Evolutionary conservation across 2,329 filamentous ascomycete genomes (phyloP).

Genomic region (Colletotrichum theobromicola): DNA sequence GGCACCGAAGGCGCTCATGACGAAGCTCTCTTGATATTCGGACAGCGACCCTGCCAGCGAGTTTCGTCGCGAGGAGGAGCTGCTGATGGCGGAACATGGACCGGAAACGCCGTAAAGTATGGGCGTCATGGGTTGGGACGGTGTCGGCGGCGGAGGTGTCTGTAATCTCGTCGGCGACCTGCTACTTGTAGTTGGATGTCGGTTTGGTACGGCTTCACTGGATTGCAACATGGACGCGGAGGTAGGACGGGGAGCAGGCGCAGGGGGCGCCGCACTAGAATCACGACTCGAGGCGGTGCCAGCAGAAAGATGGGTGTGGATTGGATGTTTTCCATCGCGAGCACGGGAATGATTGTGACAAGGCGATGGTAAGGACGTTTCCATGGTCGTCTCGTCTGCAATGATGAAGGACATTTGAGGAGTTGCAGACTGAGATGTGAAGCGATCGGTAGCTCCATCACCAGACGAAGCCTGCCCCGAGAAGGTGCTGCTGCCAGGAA

Average conservation of each 20-base stretch:
- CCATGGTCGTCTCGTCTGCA: conserved; percentile 54
- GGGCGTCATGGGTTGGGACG: conserved; percentile 51
- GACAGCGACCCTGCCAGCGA: conserved; percentile 55
- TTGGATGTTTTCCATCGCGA: conserved; percentile 38
- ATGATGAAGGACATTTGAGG: conserved; percentile 59
- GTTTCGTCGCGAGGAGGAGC: conserved; percentile 55
- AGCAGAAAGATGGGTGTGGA: neutral
- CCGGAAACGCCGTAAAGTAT: conserved; percentile 45
- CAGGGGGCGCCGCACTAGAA: neutral
- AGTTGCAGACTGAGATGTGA: conserved; percentile 28
- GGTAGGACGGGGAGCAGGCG: neutral
- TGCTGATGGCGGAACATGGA: conserved; percentile 49
- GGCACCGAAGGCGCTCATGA: conserved; percentile 23
- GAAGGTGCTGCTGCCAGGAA: conserved; percentile 49
- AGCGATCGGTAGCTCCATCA: conserved; percentile 6
- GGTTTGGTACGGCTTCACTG: neutral
- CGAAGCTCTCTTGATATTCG: conserved; percentile 38
- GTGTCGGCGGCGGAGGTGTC: conserved; percentile 24
- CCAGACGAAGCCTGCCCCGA: conserved; percentile 22
- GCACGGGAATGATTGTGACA: conserved; percentile 27
- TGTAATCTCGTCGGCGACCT: neutral
- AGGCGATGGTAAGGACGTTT: conserved; percentile 37
- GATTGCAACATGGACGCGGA: conserved; percentile 27
- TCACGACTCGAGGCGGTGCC: neutral
- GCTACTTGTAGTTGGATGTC: neutral